Evolutionary conservation across 352 stramenopile species (phyloP).

Genomic region (Pythium graminicola): DNA sequence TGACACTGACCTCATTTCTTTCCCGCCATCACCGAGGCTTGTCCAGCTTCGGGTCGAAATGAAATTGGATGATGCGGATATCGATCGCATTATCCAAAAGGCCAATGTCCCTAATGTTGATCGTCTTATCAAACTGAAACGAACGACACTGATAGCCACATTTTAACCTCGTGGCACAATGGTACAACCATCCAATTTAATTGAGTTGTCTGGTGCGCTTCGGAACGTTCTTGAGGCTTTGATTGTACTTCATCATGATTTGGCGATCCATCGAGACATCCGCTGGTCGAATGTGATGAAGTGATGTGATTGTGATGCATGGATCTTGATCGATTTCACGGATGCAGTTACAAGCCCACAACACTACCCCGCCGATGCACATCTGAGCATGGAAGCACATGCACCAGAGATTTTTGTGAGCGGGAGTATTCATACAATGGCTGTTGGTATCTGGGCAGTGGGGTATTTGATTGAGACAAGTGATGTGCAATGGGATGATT

Average conservation of each 20-base stretch:
- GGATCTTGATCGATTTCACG: neutral
- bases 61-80: no score
- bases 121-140: no score
- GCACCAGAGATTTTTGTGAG: neutral
- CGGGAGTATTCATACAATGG: neutral
- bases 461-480: neutral
- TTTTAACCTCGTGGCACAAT: neutral
- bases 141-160: no score
- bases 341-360: neutral
- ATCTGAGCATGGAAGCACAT: neutral
- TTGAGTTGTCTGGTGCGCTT: neutral
- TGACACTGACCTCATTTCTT: no score
- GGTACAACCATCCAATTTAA: neutral
- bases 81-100: no score
- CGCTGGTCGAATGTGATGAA: conserved; percentile 1
- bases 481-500: no score
- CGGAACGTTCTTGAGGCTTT: neutral
- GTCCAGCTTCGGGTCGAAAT: no score
- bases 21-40: no score
- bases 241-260: neutral
- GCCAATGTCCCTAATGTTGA: no score
- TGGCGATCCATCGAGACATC: neutral
- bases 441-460: neutral
- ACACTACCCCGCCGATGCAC: neutral
- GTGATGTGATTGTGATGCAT: neutral